These are phyloP conservation scores for Holtermanniella nyarrowii DNA, from an alignment of 768 basidiomycete genomes.

Conservation along the genomic window DNA sequence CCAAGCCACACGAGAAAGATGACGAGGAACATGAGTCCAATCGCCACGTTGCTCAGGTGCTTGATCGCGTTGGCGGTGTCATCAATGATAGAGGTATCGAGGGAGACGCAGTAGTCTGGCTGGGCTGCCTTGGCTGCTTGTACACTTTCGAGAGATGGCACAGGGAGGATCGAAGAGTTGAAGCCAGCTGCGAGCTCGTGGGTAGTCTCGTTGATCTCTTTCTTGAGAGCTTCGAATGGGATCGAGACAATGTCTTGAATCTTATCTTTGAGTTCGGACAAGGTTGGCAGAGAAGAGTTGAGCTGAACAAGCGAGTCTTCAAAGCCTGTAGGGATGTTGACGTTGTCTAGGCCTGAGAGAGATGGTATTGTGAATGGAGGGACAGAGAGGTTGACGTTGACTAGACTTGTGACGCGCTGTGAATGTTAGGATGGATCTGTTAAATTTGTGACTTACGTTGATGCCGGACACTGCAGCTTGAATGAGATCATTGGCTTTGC, in stretches of 20 bases:
- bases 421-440: neutral
- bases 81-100: conserved; percentile 79
- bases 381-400: conserved; percentile 49
- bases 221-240: conserved; percentile 78
- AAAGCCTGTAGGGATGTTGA: conserved; percentile 69
- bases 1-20: conserved; percentile 64
- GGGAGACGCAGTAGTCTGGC: conserved; percentile 55
- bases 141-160: conserved; percentile 46
- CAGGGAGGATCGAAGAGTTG: conserved; percentile 60
- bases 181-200: conserved; percentile 52
- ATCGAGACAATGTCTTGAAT: conserved; percentile 51
- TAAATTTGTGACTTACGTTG: conserved; percentile 46
- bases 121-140: conserved; percentile 15
- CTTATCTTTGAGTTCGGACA: conserved; percentile 62
- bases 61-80: conserved; percentile 70
- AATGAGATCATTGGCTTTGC: conserved; percentile 59
- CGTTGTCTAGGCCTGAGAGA: conserved; percentile 61
- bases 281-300: conserved; percentile 68
- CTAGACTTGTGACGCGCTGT: conserved; percentile 51
- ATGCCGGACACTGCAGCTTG: conserved; percentile 54
- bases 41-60: conserved; percentile 67
- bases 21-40: conserved; percentile 58
- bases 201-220: conserved; percentile 82
- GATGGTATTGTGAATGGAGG: conserved; percentile 68
- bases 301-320: conserved; percentile 61